Evolutionary conservation across 768 basidiomycete genomes (phyloP).

Genomic region (Pleurotus ostreatus): DNA sequence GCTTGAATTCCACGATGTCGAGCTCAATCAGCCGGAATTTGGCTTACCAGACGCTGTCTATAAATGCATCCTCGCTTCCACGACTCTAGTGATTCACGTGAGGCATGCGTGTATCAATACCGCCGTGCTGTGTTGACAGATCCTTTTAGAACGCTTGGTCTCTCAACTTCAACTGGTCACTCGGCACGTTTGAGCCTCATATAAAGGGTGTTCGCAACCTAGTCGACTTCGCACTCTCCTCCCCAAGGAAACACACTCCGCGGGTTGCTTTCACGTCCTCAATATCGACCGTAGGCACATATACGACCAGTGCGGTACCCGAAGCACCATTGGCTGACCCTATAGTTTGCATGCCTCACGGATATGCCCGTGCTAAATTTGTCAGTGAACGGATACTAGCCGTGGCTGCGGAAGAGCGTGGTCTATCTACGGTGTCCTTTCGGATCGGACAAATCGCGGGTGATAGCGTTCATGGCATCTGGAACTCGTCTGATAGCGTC

Average conservation of each 20-base stretch:
- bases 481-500: slow-evolving; percentile 25
- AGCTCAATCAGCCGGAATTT: neutral
- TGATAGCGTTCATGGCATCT: slow-evolving; percentile 18
- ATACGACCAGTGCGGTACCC: neutral
- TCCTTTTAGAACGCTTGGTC: neutral
- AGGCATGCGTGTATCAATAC: neutral
- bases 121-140: neutral
- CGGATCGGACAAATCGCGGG: slow-evolving; percentile 27
- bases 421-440: slow-evolving; percentile 14
- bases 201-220: neutral
- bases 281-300: neutral
- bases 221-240: neutral
- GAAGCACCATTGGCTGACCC: slow-evolving; percentile 14
- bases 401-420: slow-evolving; percentile 9
- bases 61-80: neutral
- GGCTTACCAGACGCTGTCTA: neutral
- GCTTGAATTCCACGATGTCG: slow-evolving; percentile 1
- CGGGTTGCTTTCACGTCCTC: slow-evolving; percentile 22
- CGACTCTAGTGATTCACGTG: neutral
- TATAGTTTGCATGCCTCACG: slow-evolving; percentile 24
- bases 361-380: slow-evolving; percentile 1
- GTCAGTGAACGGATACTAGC: slow-evolving; percentile 4
- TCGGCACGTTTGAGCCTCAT: neutral
- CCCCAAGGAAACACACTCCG: slow-evolving; percentile 7
- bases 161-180: slow-evolving; percentile 2